Percentiles rank a stretch among this genome's conserved stretches.
These are phyloP conservation scores for Aspergillus affinis DNA, from an alignment of 495 filamentous ascomycete species.

Conservation along the genomic window DNA sequence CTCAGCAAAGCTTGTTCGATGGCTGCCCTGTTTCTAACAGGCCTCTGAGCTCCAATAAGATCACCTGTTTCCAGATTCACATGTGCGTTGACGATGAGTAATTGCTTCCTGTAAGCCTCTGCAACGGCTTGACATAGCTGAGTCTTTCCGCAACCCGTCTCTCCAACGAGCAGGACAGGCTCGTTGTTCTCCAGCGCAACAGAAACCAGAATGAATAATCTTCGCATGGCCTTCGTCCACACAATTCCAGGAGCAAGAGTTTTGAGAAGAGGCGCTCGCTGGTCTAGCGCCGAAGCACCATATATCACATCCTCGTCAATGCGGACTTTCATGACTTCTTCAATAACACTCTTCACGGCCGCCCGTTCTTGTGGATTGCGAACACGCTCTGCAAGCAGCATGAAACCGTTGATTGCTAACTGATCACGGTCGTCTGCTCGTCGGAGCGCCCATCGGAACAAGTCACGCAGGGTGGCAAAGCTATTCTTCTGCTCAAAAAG, in stretches of 20 bases:
- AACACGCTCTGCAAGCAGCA: constrained; percentile 92
- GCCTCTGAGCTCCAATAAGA: constrained; percentile 92
- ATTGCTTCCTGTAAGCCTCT: constrained; percentile 66
- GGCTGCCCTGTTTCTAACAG: constrained; percentile 76
- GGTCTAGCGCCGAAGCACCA: constrained; percentile 56
- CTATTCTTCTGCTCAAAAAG: constrained; percentile 97
- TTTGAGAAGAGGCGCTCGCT: constrained; percentile 40
- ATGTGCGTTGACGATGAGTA: constrained; percentile 94
- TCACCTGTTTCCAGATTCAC: constrained; percentile 97
- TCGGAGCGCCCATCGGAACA: constrained; percentile 95
- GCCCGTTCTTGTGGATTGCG: constrained; percentile 83
- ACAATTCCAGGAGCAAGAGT: constrained; percentile 60
- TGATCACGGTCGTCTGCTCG: constrained; percentile 82
- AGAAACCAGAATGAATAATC: constrained; percentile 81
- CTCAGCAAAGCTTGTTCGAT: constrained; percentile 63
- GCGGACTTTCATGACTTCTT: constrained; percentile 84
- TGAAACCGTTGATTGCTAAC: constrained; percentile 88
- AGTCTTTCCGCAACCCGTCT: constrained; percentile 97
- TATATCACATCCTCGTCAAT: constrained; percentile 77
- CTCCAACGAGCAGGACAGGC: constrained; percentile 89
- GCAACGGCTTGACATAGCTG: constrained; percentile 92
- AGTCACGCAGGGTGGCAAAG: constrained; percentile 93
- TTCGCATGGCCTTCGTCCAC: constrained; percentile 93
- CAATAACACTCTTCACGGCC: constrained; percentile 84
- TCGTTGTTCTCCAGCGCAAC: constrained; percentile 87